Evolutionary conservation across 306 rosid genomes (phyloP).

Genomic region (Prunus mongolica): DNA sequence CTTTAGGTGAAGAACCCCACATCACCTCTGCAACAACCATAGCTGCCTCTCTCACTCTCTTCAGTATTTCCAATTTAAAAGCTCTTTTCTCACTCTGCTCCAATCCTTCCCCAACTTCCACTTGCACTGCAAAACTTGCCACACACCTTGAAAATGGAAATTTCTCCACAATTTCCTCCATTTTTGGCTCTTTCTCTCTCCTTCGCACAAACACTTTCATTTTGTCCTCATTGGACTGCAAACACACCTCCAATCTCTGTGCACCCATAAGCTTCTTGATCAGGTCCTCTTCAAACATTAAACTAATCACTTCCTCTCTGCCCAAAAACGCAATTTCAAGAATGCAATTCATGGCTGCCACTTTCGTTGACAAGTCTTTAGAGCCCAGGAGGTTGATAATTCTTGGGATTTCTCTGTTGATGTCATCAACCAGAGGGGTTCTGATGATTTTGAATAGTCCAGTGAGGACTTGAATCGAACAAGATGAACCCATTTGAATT

Average conservation of each 20-base stretch:
- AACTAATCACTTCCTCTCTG: slow-evolving; percentile 53
- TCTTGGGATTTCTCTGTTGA: slow-evolving; percentile 37
- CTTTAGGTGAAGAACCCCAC: slow-evolving; percentile 58
- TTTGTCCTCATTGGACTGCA: neutral
- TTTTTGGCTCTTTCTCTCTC: neutral
- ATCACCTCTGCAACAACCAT: slow-evolving; percentile 44
- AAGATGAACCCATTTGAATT: slow-evolving; percentile 26
- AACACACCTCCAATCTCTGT: slow-evolving; percentile 34
- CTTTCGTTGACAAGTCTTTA: slow-evolving; percentile 16
- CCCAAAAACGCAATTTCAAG: slow-evolving; percentile 49
- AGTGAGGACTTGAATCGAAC: slow-evolving; percentile 40
- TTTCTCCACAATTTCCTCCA: neutral
- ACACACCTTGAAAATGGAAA: slow-evolving; percentile 45
- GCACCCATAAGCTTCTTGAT: slow-evolving; percentile 44
- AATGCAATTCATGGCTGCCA: slow-evolving; percentile 48
- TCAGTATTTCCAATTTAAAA: slow-evolving; percentile 44
- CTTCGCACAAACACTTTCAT: too few relatives aligned
- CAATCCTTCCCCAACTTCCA: slow-evolving; percentile 63
- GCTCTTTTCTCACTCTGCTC: slow-evolving; percentile 43
- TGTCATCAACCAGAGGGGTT: slow-evolving; percentile 55
- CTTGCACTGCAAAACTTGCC: slow-evolving; percentile 45
- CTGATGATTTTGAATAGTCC: slow-evolving; percentile 37
- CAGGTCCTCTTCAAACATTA: slow-evolving; percentile 38
- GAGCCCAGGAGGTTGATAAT: slow-evolving; percentile 32
- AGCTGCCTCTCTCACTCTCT: slow-evolving; percentile 43